Base-by-base conservation (phyloP, 2,329 filamentous ascomycete species). In the Aspergillus chevalieri region DNA sequence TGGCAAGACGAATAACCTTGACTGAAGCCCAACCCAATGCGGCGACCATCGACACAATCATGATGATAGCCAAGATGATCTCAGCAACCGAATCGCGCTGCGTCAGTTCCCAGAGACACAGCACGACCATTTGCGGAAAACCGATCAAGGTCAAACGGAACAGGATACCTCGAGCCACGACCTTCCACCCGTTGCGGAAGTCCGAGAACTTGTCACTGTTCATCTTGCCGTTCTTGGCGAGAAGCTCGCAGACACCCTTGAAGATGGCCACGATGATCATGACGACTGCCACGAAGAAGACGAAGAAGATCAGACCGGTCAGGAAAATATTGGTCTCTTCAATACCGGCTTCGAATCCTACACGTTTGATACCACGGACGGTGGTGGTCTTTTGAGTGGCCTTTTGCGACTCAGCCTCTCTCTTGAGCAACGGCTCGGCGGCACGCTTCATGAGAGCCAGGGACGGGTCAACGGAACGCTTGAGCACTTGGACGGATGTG, bases 71-170 rank as follows among this genome's bases (percentile, higher is more conserved):
- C 22, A 96, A 77, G 36, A 95, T 86, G 44, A 96, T 81, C 66
- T 93, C 85, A 24, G 89, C 92, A 6, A 86, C 77, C 1, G 92
- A 96, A 70, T 97, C 91, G 54, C 81, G 80, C 62, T 85, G 79
- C 4, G 90, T 95, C 52, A 96, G 85, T 68, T 97, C 90, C 92
- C 92, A 96, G 57, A 96, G 79, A 68, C 88, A 94, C 48, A 96
- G 81, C 48, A 95, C 87, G 44, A 84, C 83, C 79, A 96, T 90
- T 65, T 94, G 88, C 17, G 92, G 89, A 73, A 90, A 95, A 55
- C 90, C 90, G 61, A 96, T 93, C 36, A 96, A 79, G 39, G 91
- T 83, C 62, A 95, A 79, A 56, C 92, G 87, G 80, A 93, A 96
- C 56, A 96, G 78, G 59, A 96, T 94, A 50, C 92, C 92, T 76